phyloP scores from a whole-genome alignment of 805 yeast species.

The Saccharomyces eubayanus region DNA sequence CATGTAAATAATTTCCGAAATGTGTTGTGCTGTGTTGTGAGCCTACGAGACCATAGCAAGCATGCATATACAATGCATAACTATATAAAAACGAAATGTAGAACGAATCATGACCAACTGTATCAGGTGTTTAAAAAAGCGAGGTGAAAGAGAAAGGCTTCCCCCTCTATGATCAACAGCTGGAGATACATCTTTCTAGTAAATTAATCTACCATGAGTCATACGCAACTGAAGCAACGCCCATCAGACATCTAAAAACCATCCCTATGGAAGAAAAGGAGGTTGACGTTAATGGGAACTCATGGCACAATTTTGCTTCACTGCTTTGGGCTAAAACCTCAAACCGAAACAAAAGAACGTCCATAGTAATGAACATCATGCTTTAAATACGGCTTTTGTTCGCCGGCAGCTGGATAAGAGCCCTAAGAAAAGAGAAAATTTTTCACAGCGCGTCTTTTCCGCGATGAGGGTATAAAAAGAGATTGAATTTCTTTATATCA shows the following conservation, averaged over 20 bases:
- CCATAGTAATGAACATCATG: background rate
- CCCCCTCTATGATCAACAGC: slow-evolving; percentile 28
- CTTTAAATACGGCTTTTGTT: background rate
- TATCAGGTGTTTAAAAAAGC: slow-evolving; percentile 24
- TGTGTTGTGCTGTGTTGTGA: background rate
- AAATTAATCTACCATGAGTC: slow-evolving; percentile 24
- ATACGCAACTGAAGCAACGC: slow-evolving; percentile 4
- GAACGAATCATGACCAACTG: slow-evolving; percentile 33
- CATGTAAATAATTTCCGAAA: background rate
- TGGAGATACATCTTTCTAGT: slow-evolving; percentile 32
- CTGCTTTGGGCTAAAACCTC: background rate
- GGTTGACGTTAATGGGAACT: slow-evolving; percentile 29
- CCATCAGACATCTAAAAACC: slow-evolving; percentile 24
- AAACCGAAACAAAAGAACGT: no score
- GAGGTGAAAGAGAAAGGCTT: slow-evolving; percentile 28
- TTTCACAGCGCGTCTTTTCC: background rate
- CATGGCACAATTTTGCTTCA: slow-evolving; percentile 14
- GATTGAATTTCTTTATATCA: background rate
- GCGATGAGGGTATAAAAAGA: background rate
- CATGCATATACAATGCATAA: background rate
- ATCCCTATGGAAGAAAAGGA: slow-evolving; percentile 4
- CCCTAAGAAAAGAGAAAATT: background rate
- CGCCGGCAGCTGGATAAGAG: background rate
- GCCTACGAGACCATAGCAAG: background rate
- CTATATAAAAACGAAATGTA: slow-evolving; percentile 14